Base-by-base conservation (phyloP, 148 eudicot species). In the Rhododendron williamsianum region DNA sequence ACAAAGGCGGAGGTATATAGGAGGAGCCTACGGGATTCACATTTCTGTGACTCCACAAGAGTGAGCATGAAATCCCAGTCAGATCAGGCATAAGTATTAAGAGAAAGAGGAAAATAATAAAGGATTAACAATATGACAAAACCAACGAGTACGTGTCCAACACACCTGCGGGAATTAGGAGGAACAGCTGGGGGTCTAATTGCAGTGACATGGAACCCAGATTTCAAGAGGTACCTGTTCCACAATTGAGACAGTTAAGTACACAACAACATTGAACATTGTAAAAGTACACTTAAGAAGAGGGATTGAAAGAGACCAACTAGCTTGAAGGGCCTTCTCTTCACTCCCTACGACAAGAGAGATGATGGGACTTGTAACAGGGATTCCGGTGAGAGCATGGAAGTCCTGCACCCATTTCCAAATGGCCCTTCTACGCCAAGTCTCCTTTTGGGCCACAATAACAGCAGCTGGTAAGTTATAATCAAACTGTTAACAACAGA, bases 171-270 rank as follows among this genome's bases (percentile, higher is more conserved):
- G 30, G 97, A 97, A 87, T 97, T 97, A 71, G 98, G 93, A 54
- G 99, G 93, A 65, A 97, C 99, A 7, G 98, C 94, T 65, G 99
- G 99, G 81, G 99, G 99, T 86, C 99, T 89, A 81, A 97, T 97
- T 73, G 99, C 98, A 85, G 96, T 94, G 60, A 95, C 93, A 88
- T 97, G 98, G 79, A 94, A 95, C 77, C 99, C 99, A 77, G 94
- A 93, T 88, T 91, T 87, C 54, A 97, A 88, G 86, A 97, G 84
- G 89, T 97, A 90, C 87, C 99, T 97, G 92, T 58, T 82, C 25
- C 69, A 87, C 35, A 8, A 71, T 63, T 12, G 49, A 86, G 65
- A 77, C 81, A 81, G 83, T 87, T 49, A 65, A 74, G 45, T 87
- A 30, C 51, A 48, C 12, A 43, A 43, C 46, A 43, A 2, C 46